A percentile compares a stretch with the other conserved stretches of the same genome.
phyloP scores from a whole-genome alignment of 768 basidiomycete species.

The Pisolithus microcarpus region DNA sequence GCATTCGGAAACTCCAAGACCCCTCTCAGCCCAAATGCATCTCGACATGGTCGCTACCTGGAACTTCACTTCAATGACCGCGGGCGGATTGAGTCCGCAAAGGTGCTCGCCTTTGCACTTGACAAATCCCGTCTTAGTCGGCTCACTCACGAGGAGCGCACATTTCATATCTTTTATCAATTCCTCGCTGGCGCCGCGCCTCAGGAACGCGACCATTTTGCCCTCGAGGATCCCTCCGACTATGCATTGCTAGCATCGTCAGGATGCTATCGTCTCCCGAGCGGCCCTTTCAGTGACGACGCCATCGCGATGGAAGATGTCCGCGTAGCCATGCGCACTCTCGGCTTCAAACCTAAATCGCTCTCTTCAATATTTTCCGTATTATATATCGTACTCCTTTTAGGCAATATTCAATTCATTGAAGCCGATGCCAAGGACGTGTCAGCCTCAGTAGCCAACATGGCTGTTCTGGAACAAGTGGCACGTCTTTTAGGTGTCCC shows the following conservation, averaged over 20 bases:
- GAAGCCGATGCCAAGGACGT: conserved; percentile 63
- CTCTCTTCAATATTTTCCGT: conserved; percentile 73
- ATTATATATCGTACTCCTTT: conserved; percentile 71
- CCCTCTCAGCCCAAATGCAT: conserved; percentile 77
- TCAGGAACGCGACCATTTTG: conserved; percentile 68
- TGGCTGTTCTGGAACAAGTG: conserved; percentile 54
- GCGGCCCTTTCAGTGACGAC: conserved; percentile 84
- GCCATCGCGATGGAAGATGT: conserved; percentile 77
- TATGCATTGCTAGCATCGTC: conserved; percentile 81
- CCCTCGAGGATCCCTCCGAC: conserved; percentile 75
- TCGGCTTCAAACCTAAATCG: conserved; percentile 92
- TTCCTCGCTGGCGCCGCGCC: conserved; percentile 79
- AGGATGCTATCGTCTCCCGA: conserved; percentile 83
- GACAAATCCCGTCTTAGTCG: conserved; percentile 81
- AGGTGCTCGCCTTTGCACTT: conserved; percentile 73
- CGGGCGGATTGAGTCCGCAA: conserved; percentile 71
- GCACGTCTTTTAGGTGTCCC: conserved; percentile 70
- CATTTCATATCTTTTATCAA: conserved; percentile 91
- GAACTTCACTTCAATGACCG: conserved; percentile 82
- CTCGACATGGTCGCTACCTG: conserved; percentile 71
- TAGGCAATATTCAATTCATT: conserved; percentile 76
- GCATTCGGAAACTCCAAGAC: conserved; percentile 92
- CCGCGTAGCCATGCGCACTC: conserved; percentile 67
- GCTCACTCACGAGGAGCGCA: conserved; percentile 76
- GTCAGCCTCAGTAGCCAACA: conserved; percentile 49